Evolutionary conservation across 1,139 yeast genomes (phyloP).

Genomic region (Yarrowia galli): DNA sequence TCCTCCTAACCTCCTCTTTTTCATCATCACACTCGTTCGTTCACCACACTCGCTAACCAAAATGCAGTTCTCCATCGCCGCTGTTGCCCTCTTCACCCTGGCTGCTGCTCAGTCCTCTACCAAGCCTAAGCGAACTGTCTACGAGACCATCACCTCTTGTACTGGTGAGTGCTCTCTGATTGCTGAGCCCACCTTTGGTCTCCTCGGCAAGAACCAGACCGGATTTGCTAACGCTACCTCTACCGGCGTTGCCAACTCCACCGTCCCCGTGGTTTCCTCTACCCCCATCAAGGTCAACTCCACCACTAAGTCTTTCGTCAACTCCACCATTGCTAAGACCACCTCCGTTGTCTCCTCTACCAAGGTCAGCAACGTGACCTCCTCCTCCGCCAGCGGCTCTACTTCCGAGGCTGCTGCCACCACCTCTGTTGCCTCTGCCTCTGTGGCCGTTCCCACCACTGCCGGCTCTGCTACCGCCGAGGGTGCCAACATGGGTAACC

Average conservation of each 20-base stretch:
- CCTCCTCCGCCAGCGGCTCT: neutral
- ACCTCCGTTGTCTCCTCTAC: neutral
- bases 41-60: conserved; percentile 12
- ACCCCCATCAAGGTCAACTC: conserved; percentile 9
- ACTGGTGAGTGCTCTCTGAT: conserved; percentile 31
- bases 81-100: conserved; percentile 40
- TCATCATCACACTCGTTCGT: conserved; percentile 22
- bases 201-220: conserved; percentile 19
- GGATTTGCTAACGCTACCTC: conserved; percentile 23
- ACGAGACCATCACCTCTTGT: conserved; percentile 31
- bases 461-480: conserved; percentile 33
- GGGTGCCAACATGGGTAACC: conserved; percentile 19
- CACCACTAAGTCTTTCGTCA: conserved; percentile 18
- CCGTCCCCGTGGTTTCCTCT: conserved; percentile 7
- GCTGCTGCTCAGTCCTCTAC: conserved; percentile 29
- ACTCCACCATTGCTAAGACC: conserved; percentile 10
- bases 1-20: conserved; percentile 26
- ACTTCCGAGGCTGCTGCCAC: conserved; percentile 1
- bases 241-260: conserved; percentile 18
- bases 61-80: conserved; percentile 33
- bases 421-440: neutral
- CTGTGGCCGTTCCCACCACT: conserved; percentile 15
- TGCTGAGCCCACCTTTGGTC: conserved; percentile 7
- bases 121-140: conserved; percentile 33
- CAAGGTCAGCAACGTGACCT: conserved; percentile 1